Evolutionary conservation across 2,329 filamentous ascomycete genomes (phyloP).

Genomic region (Pseudogymnoascus sp.): DNA sequence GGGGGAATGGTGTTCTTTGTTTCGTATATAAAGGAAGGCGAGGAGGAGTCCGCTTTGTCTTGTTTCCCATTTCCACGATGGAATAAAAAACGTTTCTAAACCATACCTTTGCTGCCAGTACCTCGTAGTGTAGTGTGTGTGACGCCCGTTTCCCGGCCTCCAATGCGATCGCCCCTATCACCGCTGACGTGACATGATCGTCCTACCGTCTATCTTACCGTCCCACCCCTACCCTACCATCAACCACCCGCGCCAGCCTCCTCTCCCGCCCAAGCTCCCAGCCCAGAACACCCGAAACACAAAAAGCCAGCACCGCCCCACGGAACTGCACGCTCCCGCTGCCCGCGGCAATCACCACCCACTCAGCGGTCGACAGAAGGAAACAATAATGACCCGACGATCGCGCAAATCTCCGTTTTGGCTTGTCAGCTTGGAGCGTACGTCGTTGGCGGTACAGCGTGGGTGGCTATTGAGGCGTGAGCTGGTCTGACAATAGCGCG

Average conservation of each 20-base stretch:
- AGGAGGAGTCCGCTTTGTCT: slow-evolving; percentile 1
- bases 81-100: slow-evolving; percentile 2
- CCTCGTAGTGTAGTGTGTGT: background rate
- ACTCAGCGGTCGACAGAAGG: background rate
- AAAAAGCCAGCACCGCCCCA: background rate
- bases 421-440: too few relatives aligned
- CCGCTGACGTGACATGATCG: background rate
- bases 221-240: background rate
- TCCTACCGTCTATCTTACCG: too few relatives aligned
- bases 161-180: background rate
- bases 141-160: background rate
- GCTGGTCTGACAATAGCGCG: too few relatives aligned
- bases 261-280: background rate
- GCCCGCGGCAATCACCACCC: background rate
- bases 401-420: background rate
- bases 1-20: background rate
- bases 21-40: background rate
- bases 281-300: background rate
- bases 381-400: background rate
- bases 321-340: background rate
- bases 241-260: background rate
- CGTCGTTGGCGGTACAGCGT: too few relatives aligned
- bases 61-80: background rate
- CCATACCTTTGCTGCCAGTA: too few relatives aligned
- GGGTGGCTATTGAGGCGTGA: too few relatives aligned